Evolutionary conservation across 2,329 filamentous ascomycete species (phyloP).

Genomic region (Graphilbum ipis-grandicollis): DNA sequence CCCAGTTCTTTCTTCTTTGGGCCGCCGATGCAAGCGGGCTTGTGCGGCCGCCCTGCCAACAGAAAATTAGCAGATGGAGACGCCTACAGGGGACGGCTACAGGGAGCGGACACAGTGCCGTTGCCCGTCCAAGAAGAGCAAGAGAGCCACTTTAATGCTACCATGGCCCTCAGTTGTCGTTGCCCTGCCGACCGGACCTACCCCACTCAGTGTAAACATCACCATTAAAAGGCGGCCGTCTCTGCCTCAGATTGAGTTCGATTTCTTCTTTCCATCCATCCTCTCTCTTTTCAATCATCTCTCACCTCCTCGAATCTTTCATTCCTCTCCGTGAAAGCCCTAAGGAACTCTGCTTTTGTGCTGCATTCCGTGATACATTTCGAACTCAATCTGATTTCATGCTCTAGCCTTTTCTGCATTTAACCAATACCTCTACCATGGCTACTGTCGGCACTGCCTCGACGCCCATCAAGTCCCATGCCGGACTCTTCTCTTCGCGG

Average conservation of each 20-base stretch:
- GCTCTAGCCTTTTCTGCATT: no score
- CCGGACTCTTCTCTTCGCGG: constrained; percentile 78
- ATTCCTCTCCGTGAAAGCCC: no score
- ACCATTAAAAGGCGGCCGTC: constrained; percentile 9
- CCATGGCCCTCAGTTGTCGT: no score
- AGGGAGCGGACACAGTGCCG: no score
- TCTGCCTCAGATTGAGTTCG: no score
- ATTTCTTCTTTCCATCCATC: constrained; percentile 13
- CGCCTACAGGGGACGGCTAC: no score
- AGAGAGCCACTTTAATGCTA: background rate
- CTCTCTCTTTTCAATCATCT: constrained; percentile 27
- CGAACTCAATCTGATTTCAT: no score
- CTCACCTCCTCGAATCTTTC: no score
- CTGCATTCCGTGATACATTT: no score
- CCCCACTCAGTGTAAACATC: constrained; percentile 10
- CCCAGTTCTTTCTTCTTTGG: background rate
- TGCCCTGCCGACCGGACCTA: constrained; percentile 2
- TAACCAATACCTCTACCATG: constrained; percentile 59
- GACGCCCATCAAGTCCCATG: constrained; percentile 89
- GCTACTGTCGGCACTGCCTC: constrained; percentile 60
- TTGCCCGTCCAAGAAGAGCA: background rate
- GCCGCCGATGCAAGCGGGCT: background rate
- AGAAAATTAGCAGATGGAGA: no score
- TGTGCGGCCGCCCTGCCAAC: background rate
- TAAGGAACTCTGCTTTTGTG: background rate